These are phyloP conservation scores for Wickerhamiella galacta DNA, from an alignment of 805 yeast species.

Conservation along the genomic window DNA sequence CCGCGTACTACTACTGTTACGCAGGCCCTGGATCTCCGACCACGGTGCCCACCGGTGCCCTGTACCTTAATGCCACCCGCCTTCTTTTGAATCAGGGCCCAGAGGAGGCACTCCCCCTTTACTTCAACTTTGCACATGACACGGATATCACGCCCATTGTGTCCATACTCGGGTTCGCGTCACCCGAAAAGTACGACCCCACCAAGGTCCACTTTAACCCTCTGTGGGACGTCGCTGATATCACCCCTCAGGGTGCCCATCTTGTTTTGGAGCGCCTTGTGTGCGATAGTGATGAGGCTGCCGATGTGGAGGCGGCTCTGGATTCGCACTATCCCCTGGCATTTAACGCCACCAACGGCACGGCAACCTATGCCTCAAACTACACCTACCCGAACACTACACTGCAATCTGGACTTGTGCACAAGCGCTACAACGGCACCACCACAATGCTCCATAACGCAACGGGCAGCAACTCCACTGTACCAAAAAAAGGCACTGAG, in stretches of 20 bases:
- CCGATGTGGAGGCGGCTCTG: neutral
- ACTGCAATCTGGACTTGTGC: too few relatives aligned
- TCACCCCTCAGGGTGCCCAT: conserved; percentile 19
- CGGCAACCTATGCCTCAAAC: conserved; percentile 9
- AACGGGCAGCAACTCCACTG: conserved; percentile 6
- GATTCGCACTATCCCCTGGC: conserved; percentile 10
- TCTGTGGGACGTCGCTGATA: conserved; percentile 31
- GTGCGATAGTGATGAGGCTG: conserved; percentile 24
- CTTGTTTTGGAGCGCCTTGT: conserved; percentile 21
- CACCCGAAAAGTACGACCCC: conserved; percentile 25
- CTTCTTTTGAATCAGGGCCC: conserved; percentile 29
- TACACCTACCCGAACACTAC: conserved; percentile 7
- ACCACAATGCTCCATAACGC: neutral
- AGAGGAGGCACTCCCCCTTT: conserved; percentile 23
- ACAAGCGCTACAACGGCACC: conserved; percentile 1
- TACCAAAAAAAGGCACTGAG: conserved; percentile 5
- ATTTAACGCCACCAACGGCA: conserved; percentile 11
- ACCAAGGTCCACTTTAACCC: conserved; percentile 28
- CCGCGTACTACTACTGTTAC: conserved; percentile 16
- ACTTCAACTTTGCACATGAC: conserved; percentile 39
- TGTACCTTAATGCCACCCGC: conserved; percentile 33
- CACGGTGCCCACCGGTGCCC: conserved; percentile 26
- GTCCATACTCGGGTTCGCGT: conserved; percentile 32
- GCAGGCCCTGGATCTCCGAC: conserved; percentile 19
- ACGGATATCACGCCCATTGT: conserved; percentile 36